Evolutionary conservation across 352 stramenopile species (phyloP), one percentile per base, ranked within the genome.

Genomic region (Phytophthora foliorum): DNA sequence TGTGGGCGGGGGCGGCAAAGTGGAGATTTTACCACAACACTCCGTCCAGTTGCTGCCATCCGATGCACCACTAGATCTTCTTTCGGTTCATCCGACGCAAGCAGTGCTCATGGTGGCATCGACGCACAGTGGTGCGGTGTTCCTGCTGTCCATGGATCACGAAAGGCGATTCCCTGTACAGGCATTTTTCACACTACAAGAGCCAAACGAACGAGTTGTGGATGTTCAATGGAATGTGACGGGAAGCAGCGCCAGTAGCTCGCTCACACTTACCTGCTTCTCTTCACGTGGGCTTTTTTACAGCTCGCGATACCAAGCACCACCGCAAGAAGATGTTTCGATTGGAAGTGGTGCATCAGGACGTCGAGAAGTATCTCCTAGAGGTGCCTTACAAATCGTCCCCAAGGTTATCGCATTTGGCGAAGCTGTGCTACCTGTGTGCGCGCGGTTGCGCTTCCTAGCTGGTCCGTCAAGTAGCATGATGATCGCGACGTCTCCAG

Each of bases 21-120:
- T 92, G 9, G 84, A 95, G 48, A 61, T 91, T 49, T 16, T 91
- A n/a, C 84, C 86, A 9, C 69, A 93, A 9, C 85, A 93, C 55
- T 87, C 78, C 1, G 36, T 80, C 3, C 84, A 91, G 29, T 69
- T 95, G 10, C 39, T 85, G 14, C 51, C 50, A 3, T 4, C 22
- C 7, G 45, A 68, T 17, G 27, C 64, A 0, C 65, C 80, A 10
- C 27, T 95, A 21, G 87, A 95, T 57, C 44, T 90, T 0, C 32
- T 95, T 2, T 72, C 79, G 21, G 67, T 92, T 17, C 87, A 95
- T 45, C 73, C 82, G 34, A 85, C 75, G 10, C 82, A 92, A 10
- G 56, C 84, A 0, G 77, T 92, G 17, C 53, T 78, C 6, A 60
- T 93, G 39, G 81, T 77, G 1, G 72, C 82, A 5, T 95, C 87